Evolutionary conservation across 352 stramenopile species (phyloP).

Genomic region (Aphanomyces invadans): DNA sequence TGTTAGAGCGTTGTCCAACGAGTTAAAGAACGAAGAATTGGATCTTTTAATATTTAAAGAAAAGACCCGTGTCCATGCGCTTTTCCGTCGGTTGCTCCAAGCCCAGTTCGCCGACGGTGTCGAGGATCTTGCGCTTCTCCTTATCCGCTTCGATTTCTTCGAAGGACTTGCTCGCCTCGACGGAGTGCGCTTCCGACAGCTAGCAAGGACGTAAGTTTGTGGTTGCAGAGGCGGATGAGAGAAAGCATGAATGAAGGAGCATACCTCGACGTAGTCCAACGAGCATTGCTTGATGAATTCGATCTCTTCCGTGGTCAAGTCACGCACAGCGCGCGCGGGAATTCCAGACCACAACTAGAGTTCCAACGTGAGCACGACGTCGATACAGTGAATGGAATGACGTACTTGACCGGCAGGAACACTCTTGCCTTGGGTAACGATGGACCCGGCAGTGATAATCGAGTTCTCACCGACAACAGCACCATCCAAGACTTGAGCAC

Average conservation of each 20-base stretch:
- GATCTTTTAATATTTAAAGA: slow-evolving; percentile 78
- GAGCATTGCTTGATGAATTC: slow-evolving; percentile 86
- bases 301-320: slow-evolving; percentile 78
- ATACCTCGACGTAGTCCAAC: slow-evolving; percentile 66
- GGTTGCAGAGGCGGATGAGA: not conserved
- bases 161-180: slow-evolving; percentile 75
- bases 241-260: not conserved
- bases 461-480: slow-evolving; percentile 81
- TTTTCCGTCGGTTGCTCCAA: slow-evolving; percentile 60
- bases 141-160: slow-evolving; percentile 72
- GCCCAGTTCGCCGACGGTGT: slow-evolving; percentile 70
- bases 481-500: slow-evolving; percentile 85
- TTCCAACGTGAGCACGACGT: not conserved
- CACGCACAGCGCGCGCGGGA: slow-evolving; percentile 72
- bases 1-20: not conserved
- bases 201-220: too few species aligned
- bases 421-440: slow-evolving; percentile 80
- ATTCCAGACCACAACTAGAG: slow-evolving; percentile 74
- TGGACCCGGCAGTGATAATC: slow-evolving; percentile 85
- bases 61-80: slow-evolving; percentile 72
- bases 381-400: too few species aligned
- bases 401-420: slow-evolving; percentile 75
- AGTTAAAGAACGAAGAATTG: not conserved
- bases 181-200: slow-evolving; percentile 61
- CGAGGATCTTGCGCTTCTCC: slow-evolving; percentile 66